Percentiles rank a stretch among this genome's conserved stretches.
These are phyloP conservation scores for Spathaspora girioi DNA, from an alignment of 805 yeast species.

Conservation along the genomic window DNA sequence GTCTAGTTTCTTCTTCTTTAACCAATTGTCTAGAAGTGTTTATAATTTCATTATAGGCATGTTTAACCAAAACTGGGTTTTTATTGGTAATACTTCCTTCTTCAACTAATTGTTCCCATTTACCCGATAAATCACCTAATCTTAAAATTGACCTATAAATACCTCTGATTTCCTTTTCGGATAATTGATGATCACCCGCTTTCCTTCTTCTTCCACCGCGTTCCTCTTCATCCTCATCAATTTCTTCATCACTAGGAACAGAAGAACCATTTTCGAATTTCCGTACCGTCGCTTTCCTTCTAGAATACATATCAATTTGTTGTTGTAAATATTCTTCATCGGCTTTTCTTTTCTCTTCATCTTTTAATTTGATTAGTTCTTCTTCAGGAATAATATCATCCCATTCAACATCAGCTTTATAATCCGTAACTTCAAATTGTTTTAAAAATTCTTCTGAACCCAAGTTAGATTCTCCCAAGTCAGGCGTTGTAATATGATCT, in stretches of 20 bases:
- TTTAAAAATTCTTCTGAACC: conserved; percentile 97
- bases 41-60: conserved; percentile 70
- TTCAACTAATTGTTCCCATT: conserved; percentile 81
- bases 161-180: conserved; percentile 84
- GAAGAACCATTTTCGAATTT: conserved; percentile 45
- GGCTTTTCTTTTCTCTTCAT: conserved; percentile 79
- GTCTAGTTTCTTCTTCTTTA: conserved; percentile 60
- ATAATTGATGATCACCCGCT: conserved; percentile 47
- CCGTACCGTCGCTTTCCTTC: conserved; percentile 72
- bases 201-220: conserved; percentile 25
- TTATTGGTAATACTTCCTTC: conserved; percentile 88
- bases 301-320: conserved; percentile 81
- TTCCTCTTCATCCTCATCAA: conserved; percentile 25
- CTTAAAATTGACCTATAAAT: conserved; percentile 79
- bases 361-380: conserved; percentile 83
- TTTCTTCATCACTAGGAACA: conserved; percentile 22
- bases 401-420: conserved; percentile 98
- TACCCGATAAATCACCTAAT: conserved; percentile 71
- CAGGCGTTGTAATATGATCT: conserved; percentile 95
- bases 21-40: conserved; percentile 58
- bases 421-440: conserved; percentile 97
- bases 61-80: conserved; percentile 72
- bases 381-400: conserved; percentile 98
- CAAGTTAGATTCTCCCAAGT: conserved; percentile 91
- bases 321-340: conserved; percentile 87